A percentile compares a stretch with the other conserved stretches of the same genome.
Conservation (phyloP, 2,329 filamentous ascomycete genomes). For the Rhynchosporium graminicola region DNA sequence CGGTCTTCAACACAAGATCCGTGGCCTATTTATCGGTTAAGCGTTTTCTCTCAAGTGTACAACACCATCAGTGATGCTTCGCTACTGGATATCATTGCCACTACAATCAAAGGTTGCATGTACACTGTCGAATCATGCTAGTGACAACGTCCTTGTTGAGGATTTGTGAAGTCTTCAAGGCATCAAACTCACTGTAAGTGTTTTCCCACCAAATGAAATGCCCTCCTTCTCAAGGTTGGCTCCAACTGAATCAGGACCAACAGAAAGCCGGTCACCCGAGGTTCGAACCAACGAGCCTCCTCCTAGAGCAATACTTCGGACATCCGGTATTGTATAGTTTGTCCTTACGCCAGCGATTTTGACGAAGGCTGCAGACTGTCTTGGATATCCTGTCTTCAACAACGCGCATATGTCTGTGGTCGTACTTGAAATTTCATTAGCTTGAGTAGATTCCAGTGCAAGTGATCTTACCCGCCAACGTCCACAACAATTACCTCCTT, state of each 20-base stretch:
- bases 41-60: not conserved
- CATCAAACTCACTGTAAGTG: slow-evolving; percentile 53
- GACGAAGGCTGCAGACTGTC: slow-evolving; percentile 59
- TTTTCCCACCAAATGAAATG: slow-evolving; percentile 54
- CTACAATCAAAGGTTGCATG: not conserved
- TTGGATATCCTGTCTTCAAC: slow-evolving; percentile 58
- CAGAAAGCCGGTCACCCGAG: slow-evolving; percentile 49
- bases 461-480: slow-evolving; percentile 48
- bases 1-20: slow-evolving; percentile 29
- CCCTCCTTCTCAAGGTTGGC: slow-evolving; percentile 51
- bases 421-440: slow-evolving; percentile 44
- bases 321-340: slow-evolving; percentile 59
- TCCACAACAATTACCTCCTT: slow-evolving; percentile 49
- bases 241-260: slow-evolving; percentile 60
- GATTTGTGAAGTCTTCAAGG: not conserved
- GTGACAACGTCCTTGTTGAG: not conserved
- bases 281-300: slow-evolving; percentile 51
- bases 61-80: not conserved
- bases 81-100: slow-evolving; percentile 18
- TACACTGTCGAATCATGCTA: not conserved
- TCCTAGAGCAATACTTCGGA: slow-evolving; percentile 57
- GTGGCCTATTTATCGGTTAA: slow-evolving; percentile 44
- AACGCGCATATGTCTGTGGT: slow-evolving; percentile 61
- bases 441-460: not conserved
- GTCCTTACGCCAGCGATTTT: slow-evolving; percentile 60